Evolutionary conservation across 2,329 filamentous ascomycete genomes (phyloP), one percentile per base, ranked within the genome.

Genomic region (Penicillium crustosum): DNA sequence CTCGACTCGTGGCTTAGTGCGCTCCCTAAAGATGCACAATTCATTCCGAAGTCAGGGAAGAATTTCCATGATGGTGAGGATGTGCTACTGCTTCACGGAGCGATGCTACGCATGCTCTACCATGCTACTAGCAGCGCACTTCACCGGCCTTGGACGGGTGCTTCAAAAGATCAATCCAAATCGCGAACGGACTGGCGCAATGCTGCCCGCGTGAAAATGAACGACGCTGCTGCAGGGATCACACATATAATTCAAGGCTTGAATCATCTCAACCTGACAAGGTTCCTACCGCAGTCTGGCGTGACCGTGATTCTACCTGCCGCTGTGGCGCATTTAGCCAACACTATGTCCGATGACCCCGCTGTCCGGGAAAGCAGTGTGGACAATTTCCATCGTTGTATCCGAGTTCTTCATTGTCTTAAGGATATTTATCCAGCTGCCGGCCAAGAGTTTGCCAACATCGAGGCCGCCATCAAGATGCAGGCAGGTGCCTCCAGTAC

Each of bases 21-120:
- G 9, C 81, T 96, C 7, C 89, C 90, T 0, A 78, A 83, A 35
- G 85, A 86, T 63, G 92, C 89, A 60, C 83, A 86, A 57, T 91
- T 91, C 65, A 79, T 82, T 17, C 56, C 87, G 86, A 81, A 84
- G 53, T 82, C 75, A 13, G 79, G 85, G 41, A 86, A 85, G 38
- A 81, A 81, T 48, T 81, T 86, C 13, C 83, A 83, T 2, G 63
- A 74, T 23, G 74, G 75, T n/a, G 77, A 79, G 48, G 72, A 77
- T 39, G 75, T 78, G 2, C 65, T 86, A 7, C 77, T 83, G 49
- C 75, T 96, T 1, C 90, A 95, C 69, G 83, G 89, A 39, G 89
- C 89, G n/a, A 82, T 96, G 50, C 79, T 96, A 29, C 90, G 94
- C 73, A 93, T 96, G 89, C 86, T 94, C 0, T 96, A 93, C 73